phyloP scores from a whole-genome alignment of 1,284 basidiomycete genomes.

The Trametes versicolor region DNA sequence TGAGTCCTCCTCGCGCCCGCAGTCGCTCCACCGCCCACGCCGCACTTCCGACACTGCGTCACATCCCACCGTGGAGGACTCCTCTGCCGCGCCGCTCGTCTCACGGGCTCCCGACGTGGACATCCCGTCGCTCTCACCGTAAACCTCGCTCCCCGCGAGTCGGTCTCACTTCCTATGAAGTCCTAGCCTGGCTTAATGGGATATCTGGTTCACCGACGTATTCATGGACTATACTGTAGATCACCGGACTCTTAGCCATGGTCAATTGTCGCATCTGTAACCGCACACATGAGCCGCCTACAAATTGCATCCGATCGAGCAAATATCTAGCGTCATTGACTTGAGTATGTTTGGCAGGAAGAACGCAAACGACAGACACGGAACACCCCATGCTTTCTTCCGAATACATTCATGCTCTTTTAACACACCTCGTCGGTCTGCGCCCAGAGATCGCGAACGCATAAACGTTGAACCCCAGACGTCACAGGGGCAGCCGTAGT shows the following conservation, averaged over 20 bases:
- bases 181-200: no score
- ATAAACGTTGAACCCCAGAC: no score
- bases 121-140: not conserved
- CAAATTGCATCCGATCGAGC: not conserved
- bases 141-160: conserved; percentile 1
- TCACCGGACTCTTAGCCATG: not conserved
- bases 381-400: no score
- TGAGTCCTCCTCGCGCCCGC: not conserved
- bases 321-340: no score
- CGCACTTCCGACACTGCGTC: not conserved
- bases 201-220: no score
- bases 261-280: not conserved
- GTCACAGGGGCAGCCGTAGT: no score
- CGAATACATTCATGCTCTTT: no score
- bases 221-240: not conserved
- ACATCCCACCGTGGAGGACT: not conserved
- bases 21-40: no score
- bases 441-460: no score
- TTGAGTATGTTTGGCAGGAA: no score
- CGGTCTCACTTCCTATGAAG: not conserved
- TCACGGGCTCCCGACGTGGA: not conserved
- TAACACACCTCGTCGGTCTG: no score
- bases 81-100: not conserved
- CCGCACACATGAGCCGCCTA: not conserved
- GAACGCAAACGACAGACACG: no score